phyloP scores from a whole-genome alignment of 148 eudicot genomes.

The Rhododendron molle region DNA sequence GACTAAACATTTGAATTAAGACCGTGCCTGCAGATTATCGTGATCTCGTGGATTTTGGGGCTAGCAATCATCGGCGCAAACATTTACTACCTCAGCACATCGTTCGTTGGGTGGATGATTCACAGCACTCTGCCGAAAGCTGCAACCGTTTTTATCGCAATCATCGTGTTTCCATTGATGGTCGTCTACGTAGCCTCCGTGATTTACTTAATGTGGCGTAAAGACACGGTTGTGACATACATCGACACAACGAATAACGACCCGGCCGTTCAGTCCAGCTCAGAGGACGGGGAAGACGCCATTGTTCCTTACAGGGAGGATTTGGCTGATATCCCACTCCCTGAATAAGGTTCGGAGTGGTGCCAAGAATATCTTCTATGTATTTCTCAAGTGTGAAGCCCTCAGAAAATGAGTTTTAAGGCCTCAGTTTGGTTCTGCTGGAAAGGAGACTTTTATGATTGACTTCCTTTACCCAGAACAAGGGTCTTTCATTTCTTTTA shows the following conservation, averaged over 20 bases:
- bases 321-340: conserved; percentile 50
- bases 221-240: conserved; percentile 59
- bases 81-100: conserved; percentile 66
- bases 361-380: not conserved
- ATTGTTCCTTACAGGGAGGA: conserved; percentile 41
- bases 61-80: conserved; percentile 71
- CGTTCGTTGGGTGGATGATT: conserved; percentile 66
- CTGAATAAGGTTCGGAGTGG: not conserved
- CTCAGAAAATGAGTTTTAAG: not conserved
- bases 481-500: too few relatives aligned
- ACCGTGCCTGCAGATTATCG: conserved; percentile 37
- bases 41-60: conserved; percentile 58
- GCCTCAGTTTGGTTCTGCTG: not conserved
- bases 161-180: conserved; percentile 76
- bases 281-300: conserved; percentile 25
- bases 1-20: not conserved
- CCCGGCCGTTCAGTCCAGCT: not conserved
- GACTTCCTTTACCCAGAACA: too few relatives aligned
- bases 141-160: conserved; percentile 66
- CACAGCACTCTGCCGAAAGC: conserved; percentile 58
- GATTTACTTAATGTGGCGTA: conserved; percentile 67
- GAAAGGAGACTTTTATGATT: not conserved
- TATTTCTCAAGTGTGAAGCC: not conserved
- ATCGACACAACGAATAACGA: conserved; percentile 29
- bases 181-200: conserved; percentile 50